Evolutionary conservation across 345 rosid genomes (phyloP).

Genomic region (Arabis hirsuta): DNA sequence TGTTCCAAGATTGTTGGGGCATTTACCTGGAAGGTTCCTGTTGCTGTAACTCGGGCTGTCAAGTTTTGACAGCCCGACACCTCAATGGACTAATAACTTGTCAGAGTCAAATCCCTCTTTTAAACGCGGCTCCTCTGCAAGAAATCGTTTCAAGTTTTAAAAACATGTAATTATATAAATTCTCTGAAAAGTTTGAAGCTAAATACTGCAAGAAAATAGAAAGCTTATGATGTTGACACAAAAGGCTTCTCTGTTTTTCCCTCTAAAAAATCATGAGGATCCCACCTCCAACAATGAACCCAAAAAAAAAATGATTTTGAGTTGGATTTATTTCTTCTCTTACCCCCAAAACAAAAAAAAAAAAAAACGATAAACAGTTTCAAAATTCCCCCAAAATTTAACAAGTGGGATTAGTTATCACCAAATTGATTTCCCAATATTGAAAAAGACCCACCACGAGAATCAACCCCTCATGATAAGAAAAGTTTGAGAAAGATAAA

Average conservation of each 20-base stretch:
- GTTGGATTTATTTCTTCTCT: not conserved
- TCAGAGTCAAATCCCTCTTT: slow-evolving; percentile 30
- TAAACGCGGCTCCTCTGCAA: slow-evolving; percentile 30
- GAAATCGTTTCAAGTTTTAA: slow-evolving; percentile 12
- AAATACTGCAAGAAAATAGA: slow-evolving; percentile 5
- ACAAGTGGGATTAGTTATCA: not conserved
- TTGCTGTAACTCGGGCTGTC: slow-evolving; percentile 44
- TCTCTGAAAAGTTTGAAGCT: not conserved
- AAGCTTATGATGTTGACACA: slow-evolving; percentile 37
- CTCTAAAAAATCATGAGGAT: slow-evolving; percentile 14
- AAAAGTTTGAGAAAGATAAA: not conserved
- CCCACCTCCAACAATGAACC: slow-evolving; percentile 11
- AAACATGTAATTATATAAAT: not conserved
- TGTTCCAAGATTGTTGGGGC: slow-evolving; percentile 28
- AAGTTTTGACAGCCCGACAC: slow-evolving; percentile 36
- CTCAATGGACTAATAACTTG: slow-evolving; percentile 20
- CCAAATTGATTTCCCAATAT: not conserved
- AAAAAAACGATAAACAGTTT: slow-evolving; percentile 6
- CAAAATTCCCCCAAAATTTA: not conserved
- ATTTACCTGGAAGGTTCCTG: slow-evolving; percentile 39
- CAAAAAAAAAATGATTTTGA: not conserved
- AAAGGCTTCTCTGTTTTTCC: not conserved
- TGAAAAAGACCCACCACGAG: slow-evolving; percentile 30
- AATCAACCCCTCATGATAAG: not conserved
- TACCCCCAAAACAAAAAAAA: slow-evolving; percentile 1